A percentile compares a stretch with the other conserved stretches of the same genome.
These are phyloP conservation scores for Penicillium sp. DNA, from an alignment of 2,329 filamentous ascomycete species.

Conservation along the genomic window DNA sequence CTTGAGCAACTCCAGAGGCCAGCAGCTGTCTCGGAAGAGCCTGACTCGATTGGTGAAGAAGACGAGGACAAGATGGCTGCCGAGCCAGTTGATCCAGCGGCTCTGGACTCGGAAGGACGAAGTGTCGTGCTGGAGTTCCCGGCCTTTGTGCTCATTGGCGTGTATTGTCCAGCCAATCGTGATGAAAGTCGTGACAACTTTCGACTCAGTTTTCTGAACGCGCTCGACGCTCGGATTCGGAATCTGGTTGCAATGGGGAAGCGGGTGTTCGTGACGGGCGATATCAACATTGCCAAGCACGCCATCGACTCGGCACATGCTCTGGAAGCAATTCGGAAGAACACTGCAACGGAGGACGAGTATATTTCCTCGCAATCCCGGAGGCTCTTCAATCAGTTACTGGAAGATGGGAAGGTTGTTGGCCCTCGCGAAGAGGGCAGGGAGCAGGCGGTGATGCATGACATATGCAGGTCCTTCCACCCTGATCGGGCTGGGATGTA, in stretches of 20 bases:
- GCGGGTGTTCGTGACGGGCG: constrained; percentile 80
- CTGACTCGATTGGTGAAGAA: constrained; percentile 7
- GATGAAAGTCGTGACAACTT: constrained; percentile 84
- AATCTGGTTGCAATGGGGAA: constrained; percentile 82
- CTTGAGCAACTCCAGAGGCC: constrained; percentile 59
- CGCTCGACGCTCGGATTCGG: constrained; percentile 79
- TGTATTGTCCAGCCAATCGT: constrained; percentile 87
- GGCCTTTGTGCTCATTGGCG: constrained; percentile 88
- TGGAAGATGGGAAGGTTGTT: constrained; percentile 70
- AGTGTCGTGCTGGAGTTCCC: constrained; percentile 92
- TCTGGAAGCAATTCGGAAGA: constrained; percentile 70
- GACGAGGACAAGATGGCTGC: constrained; percentile 37
- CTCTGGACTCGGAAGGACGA: constrained; percentile 86
- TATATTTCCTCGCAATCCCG: constrained; percentile 73
- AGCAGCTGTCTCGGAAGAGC: neutral
- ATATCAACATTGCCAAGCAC: constrained; percentile 76
- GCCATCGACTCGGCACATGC: constrained; percentile 76
- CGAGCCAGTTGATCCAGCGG: constrained; percentile 65
- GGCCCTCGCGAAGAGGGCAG: constrained; percentile 67
- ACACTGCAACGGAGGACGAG: constrained; percentile 67
- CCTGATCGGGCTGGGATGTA: constrained; percentile 85
- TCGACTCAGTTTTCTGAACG: constrained; percentile 74
- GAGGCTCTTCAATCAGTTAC: constrained; percentile 81
- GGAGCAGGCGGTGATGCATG: constrained; percentile 74
- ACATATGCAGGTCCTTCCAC: constrained; percentile 81